Base-by-base conservation (phyloP, 768 basidiomycete species). In the Xanthoconium stramineum region DNA sequence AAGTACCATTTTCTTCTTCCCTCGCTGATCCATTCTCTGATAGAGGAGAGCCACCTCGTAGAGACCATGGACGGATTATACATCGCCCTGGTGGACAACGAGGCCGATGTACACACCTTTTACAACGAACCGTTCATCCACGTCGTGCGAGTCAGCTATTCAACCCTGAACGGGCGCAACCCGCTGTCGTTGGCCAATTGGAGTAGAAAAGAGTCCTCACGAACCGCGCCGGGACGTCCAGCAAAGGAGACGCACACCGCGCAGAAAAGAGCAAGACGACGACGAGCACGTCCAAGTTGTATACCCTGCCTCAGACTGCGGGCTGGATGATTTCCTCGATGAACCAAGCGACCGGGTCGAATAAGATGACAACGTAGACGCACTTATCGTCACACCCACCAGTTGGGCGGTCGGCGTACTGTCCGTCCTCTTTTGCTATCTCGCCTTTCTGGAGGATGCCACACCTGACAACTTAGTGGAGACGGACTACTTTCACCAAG, bases 1-100 rank as follows among this genome's bases (percentile, higher is more conserved):
- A 28, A 20, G 20, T 5, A 6, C 35, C 12, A 10, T 3, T 9
- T 9, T n/a, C 39, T 24, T 24, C 14, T 44, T 11, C 42, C 49
- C 11, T 19, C 37, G 11, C 53, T 42, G 13, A 30, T 47, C 6
- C 43, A 35, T 24, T 38, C 42, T 10, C 37, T 53, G 14, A 36
- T 13, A 13, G 28, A 47, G 12, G 20, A 45, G 2, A 47, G 29
- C 30, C 62, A 60, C 50, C 45, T 69, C 3, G 45, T 57, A 10
- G 50, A 60, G 30, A 24, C 68, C 33, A 19, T 56, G 11, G 29
- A 38, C 0, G 55, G 57, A 5, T 17, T 66, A 14, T 70, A 55
- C 42, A 58, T 70, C 38, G 65, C 66, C 7, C n/a, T 62, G 19
- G 56, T 48, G 5, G 59, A 68, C 47, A 19, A 56, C 24, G 59